Conservation (phyloP, 192 early-diverging fungal genomes). For the Rhizophlyctis rosea region DNA sequence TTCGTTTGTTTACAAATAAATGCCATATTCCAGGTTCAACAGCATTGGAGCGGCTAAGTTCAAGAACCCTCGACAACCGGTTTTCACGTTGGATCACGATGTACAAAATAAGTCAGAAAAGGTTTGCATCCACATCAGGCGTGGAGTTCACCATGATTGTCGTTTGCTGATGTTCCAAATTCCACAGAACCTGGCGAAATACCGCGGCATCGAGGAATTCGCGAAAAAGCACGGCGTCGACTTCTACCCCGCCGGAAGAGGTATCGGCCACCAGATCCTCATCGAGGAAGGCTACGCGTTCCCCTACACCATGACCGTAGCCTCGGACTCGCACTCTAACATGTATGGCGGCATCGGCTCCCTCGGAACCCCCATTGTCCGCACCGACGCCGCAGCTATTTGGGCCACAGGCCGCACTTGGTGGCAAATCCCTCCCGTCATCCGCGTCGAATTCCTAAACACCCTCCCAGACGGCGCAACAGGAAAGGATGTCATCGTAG, state of each 20-base stretch:
- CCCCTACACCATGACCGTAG: slow-evolving; percentile 89
- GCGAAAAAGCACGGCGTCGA: slow-evolving; percentile 75
- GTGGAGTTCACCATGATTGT: slow-evolving; percentile 1
- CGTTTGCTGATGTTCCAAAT: not conserved
- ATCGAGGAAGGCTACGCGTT: slow-evolving; percentile 97
- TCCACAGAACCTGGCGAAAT: slow-evolving; percentile 78
- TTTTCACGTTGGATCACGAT: slow-evolving; percentile 98
- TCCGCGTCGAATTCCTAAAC: slow-evolving; percentile 82
- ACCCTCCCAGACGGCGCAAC: slow-evolving; percentile 78
- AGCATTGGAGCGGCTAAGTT: slow-evolving; percentile 87
- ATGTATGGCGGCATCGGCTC: slow-evolving; percentile 98
- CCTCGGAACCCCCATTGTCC: slow-evolving; percentile 94
- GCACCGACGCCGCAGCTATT: slow-evolving; percentile 96
- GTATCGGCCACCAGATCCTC: slow-evolving; percentile 98
- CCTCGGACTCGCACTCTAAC: slow-evolving; percentile 98
- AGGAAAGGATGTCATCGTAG: slow-evolving; percentile 96
- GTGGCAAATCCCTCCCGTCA: slow-evolving; percentile 98
- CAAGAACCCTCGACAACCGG: slow-evolving; percentile 73
- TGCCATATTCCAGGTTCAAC: slow-evolving; percentile 60
- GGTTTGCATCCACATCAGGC: slow-evolving; percentile 11
- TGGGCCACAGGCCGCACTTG: slow-evolving; percentile 98
- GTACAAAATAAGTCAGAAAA: slow-evolving; percentile 95
- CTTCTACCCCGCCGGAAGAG: slow-evolving; percentile 94
- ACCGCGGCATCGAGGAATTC: slow-evolving; percentile 79
- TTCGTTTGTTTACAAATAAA: too few relatives aligned